Evolutionary conservation across 1,284 basidiomycete species (phyloP).

Genomic region (Hemileia vastatrix): DNA sequence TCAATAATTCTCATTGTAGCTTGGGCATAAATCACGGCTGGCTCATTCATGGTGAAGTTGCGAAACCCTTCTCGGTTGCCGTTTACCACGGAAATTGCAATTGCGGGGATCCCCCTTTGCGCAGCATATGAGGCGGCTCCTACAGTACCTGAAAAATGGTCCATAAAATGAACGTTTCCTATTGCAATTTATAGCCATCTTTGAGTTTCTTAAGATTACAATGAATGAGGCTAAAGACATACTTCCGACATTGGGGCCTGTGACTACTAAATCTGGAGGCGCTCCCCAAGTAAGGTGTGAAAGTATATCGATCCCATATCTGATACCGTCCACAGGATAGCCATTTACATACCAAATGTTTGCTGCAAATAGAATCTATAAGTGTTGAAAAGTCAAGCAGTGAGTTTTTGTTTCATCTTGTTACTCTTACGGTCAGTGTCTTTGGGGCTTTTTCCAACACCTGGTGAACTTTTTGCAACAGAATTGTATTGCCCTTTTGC

Average conservation of each 20-base stretch:
- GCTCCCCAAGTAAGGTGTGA: background rate
- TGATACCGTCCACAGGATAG: constrained; percentile 14
- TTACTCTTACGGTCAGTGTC: background rate
- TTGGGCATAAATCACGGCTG: constrained; percentile 6
- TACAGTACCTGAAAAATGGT: constrained; percentile 18
- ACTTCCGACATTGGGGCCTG: constrained; percentile 20
- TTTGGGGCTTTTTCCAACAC: constrained; percentile 1
- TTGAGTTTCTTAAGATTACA: background rate
- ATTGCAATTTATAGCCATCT: no score
- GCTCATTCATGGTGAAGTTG: background rate
- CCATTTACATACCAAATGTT: constrained; percentile 21
- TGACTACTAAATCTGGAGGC: constrained; percentile 4
- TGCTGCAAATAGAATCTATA: background rate
- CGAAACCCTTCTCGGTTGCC: constrained; percentile 6
- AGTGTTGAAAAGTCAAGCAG: background rate
- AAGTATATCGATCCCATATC: constrained; percentile 13
- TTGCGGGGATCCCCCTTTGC: constrained; percentile 3
- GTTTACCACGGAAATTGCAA: constrained; percentile 7
- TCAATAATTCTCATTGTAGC: constrained; percentile 9
- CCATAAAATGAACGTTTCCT: constrained; percentile 8
- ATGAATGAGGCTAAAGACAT: background rate
- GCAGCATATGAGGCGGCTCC: constrained; percentile 8
- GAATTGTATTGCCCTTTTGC: constrained; percentile 7
- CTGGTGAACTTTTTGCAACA: constrained; percentile 5
- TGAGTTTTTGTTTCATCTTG: background rate